Evolutionary conservation across 306 rosid genomes (phyloP).

Genomic region (Aeschynomene evenia): DNA sequence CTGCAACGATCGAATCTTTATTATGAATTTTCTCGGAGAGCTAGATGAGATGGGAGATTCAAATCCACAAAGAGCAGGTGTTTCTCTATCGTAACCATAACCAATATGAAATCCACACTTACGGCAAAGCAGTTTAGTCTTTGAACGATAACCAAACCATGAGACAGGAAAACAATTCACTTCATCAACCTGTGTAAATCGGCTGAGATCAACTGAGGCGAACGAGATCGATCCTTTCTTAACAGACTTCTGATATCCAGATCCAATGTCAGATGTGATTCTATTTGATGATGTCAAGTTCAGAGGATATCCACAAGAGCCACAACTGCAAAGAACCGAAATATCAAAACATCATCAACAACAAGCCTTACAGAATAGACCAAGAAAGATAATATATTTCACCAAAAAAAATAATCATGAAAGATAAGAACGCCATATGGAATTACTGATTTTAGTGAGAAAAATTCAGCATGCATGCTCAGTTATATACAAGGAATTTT

Average conservation of each 20-base stretch:
- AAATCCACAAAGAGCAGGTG: slow-evolving; percentile 53
- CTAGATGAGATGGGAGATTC: slow-evolving; percentile 46
- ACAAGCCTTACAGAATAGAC: background rate
- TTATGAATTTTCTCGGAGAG: slow-evolving; percentile 46
- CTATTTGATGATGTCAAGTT: slow-evolving; percentile 58
- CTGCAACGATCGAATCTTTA: slow-evolving; percentile 53
- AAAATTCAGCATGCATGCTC: background rate
- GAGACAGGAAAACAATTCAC: slow-evolving; percentile 51
- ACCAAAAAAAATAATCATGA: background rate
- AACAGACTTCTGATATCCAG: slow-evolving; percentile 49
- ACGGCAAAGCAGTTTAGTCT: slow-evolving; percentile 59
- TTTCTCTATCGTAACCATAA: slow-evolving; percentile 48
- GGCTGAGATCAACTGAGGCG: slow-evolving; percentile 56
- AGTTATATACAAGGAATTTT: background rate
- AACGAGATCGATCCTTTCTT: slow-evolving; percentile 57
- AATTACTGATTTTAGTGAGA: background rate
- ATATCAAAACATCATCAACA: slow-evolving; percentile 24
- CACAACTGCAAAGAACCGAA: slow-evolving; percentile 51
- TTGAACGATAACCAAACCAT: slow-evolving; percentile 45
- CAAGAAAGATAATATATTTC: background rate
- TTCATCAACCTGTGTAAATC: slow-evolving; percentile 68
- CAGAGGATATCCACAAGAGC: slow-evolving; percentile 71
- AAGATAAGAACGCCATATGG: background rate
- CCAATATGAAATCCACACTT: slow-evolving; percentile 67
- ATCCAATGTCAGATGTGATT: slow-evolving; percentile 55